Conservation (phyloP, 2,329 filamentous ascomycete species). For the Monosporascus cannonballus region DNA sequence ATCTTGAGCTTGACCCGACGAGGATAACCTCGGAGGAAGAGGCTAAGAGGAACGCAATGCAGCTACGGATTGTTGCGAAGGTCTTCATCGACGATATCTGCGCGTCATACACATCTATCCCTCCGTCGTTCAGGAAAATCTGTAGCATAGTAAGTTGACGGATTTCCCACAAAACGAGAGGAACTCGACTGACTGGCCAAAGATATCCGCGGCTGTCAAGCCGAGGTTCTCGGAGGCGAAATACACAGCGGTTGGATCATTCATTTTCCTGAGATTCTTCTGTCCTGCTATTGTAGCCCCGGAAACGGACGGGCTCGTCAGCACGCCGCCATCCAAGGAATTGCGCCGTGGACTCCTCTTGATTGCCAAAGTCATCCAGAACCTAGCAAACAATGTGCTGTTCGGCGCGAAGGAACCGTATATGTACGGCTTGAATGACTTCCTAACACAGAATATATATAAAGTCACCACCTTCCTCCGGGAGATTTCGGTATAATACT, state of each 20-base stretch:
- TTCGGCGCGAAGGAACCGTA: constrained; percentile 68
- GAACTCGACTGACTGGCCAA: constrained; percentile 6
- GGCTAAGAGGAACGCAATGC: constrained; percentile 58
- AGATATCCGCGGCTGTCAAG: constrained; percentile 59
- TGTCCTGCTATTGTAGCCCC: constrained; percentile 67
- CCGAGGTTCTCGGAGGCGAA: constrained; percentile 62
- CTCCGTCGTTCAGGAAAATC: constrained; percentile 58
- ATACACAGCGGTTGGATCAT: constrained; percentile 65
- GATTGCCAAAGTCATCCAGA: constrained; percentile 67
- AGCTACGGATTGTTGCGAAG: constrained; percentile 61
- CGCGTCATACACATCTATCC: constrained; percentile 54
- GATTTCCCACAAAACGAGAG: not conserved
- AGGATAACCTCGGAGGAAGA: constrained; percentile 56
- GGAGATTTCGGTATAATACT: constrained; percentile 54
- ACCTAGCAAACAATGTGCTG: constrained; percentile 64
- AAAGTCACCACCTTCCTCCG: constrained; percentile 60
- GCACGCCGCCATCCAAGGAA: constrained; percentile 56
- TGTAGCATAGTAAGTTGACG: constrained; percentile 54
- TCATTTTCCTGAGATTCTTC: constrained; percentile 67
- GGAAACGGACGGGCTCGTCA: constrained; percentile 60
- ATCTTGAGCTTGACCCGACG: constrained; percentile 61
- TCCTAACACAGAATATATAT: constrained; percentile 63
- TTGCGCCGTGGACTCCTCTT: constrained; percentile 62
- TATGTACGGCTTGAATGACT: constrained; percentile 66
- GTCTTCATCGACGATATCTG: constrained; percentile 68